Conservation (phyloP, 805 yeast species). For the Nakazawaea populi region DNA sequence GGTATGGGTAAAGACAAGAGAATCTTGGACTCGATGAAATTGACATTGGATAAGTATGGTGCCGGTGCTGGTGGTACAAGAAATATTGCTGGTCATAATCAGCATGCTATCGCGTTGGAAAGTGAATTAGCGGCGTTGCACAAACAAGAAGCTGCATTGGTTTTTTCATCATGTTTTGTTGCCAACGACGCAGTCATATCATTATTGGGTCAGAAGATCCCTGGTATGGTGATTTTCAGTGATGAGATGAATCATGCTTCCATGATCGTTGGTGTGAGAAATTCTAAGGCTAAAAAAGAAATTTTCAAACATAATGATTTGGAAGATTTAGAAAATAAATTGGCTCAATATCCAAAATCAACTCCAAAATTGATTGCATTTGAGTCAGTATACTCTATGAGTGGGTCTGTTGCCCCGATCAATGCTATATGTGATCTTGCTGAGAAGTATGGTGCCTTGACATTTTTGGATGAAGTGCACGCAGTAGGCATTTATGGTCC, state of each 20-base stretch:
- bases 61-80: slow-evolving; percentile 99
- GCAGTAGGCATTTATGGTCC: slow-evolving; percentile 99
- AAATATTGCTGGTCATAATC: slow-evolving; percentile 96
- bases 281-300: slow-evolving; percentile 83
- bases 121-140: slow-evolving; percentile 84
- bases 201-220: slow-evolving; percentile 83
- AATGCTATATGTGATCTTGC: slow-evolving; percentile 91
- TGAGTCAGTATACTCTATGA: slow-evolving; percentile 97
- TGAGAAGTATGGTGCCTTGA: slow-evolving; percentile 94
- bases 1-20: slow-evolving; percentile 85
- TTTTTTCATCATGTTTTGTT: slow-evolving; percentile 91
- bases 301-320: slow-evolving; percentile 90
- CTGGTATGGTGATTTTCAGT: slow-evolving; percentile 84
- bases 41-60: slow-evolving; percentile 82
- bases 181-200: slow-evolving; percentile 95
- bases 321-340: slow-evolving; percentile 70
- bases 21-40: slow-evolving; percentile 72
- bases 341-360: slow-evolving; percentile 76
- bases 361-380: slow-evolving; percentile 94
- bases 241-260: slow-evolving; percentile 96
- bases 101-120: slow-evolving; percentile 84
- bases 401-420: slow-evolving; percentile 95
- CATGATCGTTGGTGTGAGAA: slow-evolving; percentile 93
- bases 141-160: slow-evolving; percentile 91
- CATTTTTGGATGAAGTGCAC: slow-evolving; percentile 97